These are phyloP conservation scores for Straminergon stramineum DNA, from an alignment of 225 moss, liverwort and hornwort species.

Conservation along the genomic window DNA sequence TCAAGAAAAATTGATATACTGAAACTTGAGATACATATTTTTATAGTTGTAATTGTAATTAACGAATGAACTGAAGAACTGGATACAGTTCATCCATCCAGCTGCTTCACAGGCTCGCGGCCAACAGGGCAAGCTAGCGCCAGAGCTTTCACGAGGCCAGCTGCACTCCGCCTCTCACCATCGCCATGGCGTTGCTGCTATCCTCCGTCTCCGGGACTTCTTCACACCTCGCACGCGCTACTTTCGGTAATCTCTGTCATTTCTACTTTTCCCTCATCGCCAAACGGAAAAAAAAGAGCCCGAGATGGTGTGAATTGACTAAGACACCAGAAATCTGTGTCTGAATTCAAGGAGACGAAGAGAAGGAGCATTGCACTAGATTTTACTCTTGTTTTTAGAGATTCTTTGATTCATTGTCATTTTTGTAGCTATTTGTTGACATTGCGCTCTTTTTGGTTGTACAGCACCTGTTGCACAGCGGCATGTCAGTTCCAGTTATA, in stretches of 20 bases:
- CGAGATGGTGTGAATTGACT: neutral
- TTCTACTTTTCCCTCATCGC: neutral
- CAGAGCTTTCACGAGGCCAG: neutral
- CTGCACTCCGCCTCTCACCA: neutral
- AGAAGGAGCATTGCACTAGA: neutral
- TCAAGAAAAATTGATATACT: neutral
- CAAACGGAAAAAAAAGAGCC: neutral
- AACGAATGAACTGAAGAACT: neutral
- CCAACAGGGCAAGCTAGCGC: neutral
- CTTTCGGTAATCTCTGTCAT: neutral
- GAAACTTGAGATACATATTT: neutral
- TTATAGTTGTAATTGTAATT: too few relatives aligned
- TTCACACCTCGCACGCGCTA: neutral
- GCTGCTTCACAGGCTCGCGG: neutral
- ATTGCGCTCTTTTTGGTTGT: neutral
- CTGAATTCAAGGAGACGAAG: neutral
- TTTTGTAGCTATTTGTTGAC: neutral
- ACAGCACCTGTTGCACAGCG: slow-evolving; percentile 3
- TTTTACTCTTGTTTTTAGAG: neutral
- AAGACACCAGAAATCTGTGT: neutral
- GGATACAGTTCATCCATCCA: neutral
- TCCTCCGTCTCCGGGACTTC: neutral
- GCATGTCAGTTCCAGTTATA: neutral
- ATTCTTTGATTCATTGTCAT: neutral
- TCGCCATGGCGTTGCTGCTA: slow-evolving; percentile 20